Percentiles rank a stretch among this genome's conserved stretches.
Evolutionary conservation across 225 moss, liverwort and hornwort genomes (phyloP).

Genomic region (Asterella californica): DNA sequence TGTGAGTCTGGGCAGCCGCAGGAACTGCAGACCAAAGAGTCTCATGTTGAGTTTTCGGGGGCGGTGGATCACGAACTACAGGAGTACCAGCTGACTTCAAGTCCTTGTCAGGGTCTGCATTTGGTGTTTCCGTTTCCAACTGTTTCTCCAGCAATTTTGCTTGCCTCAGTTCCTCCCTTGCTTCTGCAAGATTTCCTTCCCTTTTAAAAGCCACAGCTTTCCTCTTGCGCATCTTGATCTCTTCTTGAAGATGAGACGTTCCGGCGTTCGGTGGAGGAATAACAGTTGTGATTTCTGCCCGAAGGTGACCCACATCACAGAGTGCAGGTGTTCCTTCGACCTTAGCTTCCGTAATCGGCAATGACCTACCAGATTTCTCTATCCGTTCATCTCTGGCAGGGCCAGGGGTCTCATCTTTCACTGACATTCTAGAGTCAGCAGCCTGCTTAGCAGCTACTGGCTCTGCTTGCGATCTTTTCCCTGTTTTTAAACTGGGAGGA

Average conservation of each 20-base stretch:
- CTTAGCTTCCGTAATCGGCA: neutral
- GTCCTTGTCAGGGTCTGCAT: conserved; percentile 10
- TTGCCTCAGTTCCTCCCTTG: conserved; percentile 77
- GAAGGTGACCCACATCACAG: neutral
- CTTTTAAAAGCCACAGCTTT: conserved; percentile 81
- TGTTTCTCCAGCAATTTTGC: conserved; percentile 83
- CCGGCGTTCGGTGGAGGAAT: conserved; percentile 3
- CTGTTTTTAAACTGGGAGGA: conserved; percentile 24
- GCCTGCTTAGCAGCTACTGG: conserved; percentile 12
- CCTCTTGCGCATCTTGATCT: conserved; percentile 75
- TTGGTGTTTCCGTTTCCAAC: conserved; percentile 19
- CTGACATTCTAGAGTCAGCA: neutral
- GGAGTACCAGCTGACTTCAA: neutral
- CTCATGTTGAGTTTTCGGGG: conserved; percentile 1
- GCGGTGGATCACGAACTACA: neutral
- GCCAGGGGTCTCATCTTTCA: neutral
- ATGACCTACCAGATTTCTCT: neutral
- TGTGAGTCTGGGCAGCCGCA: conserved; percentile 47
- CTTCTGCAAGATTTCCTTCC: conserved; percentile 79
- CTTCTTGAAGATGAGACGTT: conserved; percentile 43
- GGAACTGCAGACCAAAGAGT: neutral
- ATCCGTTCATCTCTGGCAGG: neutral
- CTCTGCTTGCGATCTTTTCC: conserved; percentile 3
- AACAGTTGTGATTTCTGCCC: neutral
- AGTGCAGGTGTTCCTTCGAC: neutral